These are phyloP conservation scores for Mortierella polycephala DNA, from an alignment of 371 early-diverging fungal genomes.

Conservation along the genomic window DNA sequence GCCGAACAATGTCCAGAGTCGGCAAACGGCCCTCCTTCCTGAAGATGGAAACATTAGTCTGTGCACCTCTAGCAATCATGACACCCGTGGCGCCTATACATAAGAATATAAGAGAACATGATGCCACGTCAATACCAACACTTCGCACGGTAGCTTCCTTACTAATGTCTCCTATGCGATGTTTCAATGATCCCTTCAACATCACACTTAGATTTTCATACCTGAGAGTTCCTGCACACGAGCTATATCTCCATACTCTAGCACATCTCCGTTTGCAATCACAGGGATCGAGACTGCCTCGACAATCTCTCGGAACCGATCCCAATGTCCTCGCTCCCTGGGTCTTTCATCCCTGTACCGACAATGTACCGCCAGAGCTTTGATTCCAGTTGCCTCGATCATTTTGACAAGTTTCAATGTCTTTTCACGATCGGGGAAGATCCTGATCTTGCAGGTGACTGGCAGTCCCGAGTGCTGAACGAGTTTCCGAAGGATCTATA, in stretches of 20 bases:
- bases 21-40: conserved; percentile 70
- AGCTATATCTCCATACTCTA: conserved; percentile 67
- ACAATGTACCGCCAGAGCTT: conserved; percentile 93
- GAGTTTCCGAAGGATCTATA: conserved; percentile 78
- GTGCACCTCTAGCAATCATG: conserved; percentile 93
- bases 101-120: no score
- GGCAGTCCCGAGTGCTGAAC: conserved; percentile 81
- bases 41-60: conserved; percentile 87
- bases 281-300: conserved; percentile 78
- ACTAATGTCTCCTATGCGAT: no score
- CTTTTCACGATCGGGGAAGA: conserved; percentile 75
- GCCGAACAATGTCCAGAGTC: conserved; percentile 62
- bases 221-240: conserved; percentile 63
- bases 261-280: conserved; percentile 95
- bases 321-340: conserved; percentile 86
- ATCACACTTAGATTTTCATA: no score
- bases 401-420: conserved; percentile 85
- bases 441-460: conserved; percentile 83
- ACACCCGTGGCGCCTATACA: conserved; percentile 64
- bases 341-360: conserved; percentile 82
- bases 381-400: conserved; percentile 89
- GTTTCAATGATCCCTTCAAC: no score
- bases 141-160: no score
- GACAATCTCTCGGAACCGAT: conserved; percentile 77
- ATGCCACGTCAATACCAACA: no score